Base-by-base conservation (phyloP, 345 rosid species). In the Pistacia vera region DNA sequence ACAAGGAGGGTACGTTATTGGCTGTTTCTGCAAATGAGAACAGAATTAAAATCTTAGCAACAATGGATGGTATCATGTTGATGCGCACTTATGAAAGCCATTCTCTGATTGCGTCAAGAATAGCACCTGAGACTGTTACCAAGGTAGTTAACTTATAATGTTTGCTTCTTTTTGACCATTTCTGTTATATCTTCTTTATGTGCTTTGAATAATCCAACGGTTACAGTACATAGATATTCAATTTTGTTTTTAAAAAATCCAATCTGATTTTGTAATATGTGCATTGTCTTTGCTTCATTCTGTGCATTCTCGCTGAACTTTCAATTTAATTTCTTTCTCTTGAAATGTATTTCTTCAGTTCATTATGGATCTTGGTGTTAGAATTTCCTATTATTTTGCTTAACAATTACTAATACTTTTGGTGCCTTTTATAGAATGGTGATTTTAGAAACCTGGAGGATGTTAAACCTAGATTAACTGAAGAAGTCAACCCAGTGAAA, bases 21-120 rank as follows among this genome's bases (percentile, higher is more conserved):
- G 90, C 90, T 9, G 84, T 83, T 63, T 81, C 86, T 20, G 83
- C 85, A 44, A 85, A 76, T 76, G 87, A 80, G 49, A 74, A 81
- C 54, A 65, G 51, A 36, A 70, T 87, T 66, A 87, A 83, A 73
- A 77, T 87, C 44, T 69, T 87, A 35, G 86, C 86, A 54, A 83
- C 81, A 14, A 64, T 70, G 41, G 86, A 83, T 66, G 86, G 88
- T 16, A 71, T 85, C 35, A 76, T 74, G 36, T 61, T 83, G 78
- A 65, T 87, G 73, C 71, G 72, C 6, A 68, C 78, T 4, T 56
- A 57, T 54, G 88, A 85, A 46, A 81, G 67, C 58, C 78, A 70
- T 56, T 35, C 82, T 28, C 66, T 56, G 72, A 70, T 76, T 73
- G 66, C 82, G 36, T 63, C 83, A 49, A 66, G 86, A 74, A 38